Conservation (phyloP, 495 filamentous ascomycete genomes). For the Tetracladium setigerum region DNA sequence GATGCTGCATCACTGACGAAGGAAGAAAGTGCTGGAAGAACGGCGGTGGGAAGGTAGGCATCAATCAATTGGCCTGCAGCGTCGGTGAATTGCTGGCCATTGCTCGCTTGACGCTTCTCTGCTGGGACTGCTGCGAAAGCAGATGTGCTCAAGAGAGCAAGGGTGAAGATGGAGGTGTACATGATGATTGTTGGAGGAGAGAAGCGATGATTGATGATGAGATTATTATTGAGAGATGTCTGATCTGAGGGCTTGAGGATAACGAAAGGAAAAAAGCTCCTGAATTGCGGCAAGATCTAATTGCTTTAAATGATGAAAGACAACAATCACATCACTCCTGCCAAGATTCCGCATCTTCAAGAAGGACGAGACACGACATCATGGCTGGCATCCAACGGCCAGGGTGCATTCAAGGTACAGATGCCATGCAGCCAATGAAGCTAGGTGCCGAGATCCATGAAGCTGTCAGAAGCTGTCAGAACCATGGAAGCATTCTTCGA, state of each 20-base stretch:
- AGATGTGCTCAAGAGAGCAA: constrained; percentile 4
- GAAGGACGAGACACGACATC: too few relatives aligned
- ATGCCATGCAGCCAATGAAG: background rate
- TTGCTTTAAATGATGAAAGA: too few relatives aligned
- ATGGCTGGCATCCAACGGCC: background rate
- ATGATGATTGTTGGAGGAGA: background rate
- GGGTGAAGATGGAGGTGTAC: constrained; percentile 4
- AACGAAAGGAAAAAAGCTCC: too few relatives aligned
- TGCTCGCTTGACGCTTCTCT: constrained; percentile 7
- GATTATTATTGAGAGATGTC: too few relatives aligned
- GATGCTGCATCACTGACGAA: constrained; percentile 9
- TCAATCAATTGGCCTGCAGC: constrained; percentile 17
- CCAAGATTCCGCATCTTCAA: too few relatives aligned
- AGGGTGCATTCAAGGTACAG: constrained; percentile 9
- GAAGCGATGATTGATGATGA: background rate
- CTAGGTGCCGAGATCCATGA: background rate
- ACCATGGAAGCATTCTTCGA: constrained; percentile 1
- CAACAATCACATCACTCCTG: too few relatives aligned
- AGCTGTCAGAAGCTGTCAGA: background rate
- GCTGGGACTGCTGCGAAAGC: background rate
- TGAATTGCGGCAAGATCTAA: too few relatives aligned
- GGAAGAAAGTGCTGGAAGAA: constrained; percentile 1
- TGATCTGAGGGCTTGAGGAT: too few relatives aligned
- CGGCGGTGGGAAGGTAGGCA: constrained; percentile 12
- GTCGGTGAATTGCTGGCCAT: constrained; percentile 7